Conservation (phyloP, 371 early-diverging fungal genomes). For the Cokeromyces recurvatus region DNA sequence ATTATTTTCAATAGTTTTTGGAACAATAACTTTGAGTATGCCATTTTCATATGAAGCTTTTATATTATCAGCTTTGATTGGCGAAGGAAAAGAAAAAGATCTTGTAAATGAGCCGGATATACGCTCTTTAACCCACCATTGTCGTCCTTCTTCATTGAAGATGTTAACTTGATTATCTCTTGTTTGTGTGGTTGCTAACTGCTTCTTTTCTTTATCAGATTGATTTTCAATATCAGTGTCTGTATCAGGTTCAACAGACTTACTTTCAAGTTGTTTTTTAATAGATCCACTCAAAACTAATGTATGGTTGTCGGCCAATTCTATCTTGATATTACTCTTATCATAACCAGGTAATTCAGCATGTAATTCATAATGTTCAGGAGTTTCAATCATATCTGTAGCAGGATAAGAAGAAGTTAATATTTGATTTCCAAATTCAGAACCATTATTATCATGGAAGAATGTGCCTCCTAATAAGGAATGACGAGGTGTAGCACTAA, state of each 20-base stretch:
- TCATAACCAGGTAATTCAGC: slow-evolving; percentile 37
- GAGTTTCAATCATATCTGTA: slow-evolving; percentile 28
- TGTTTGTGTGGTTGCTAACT: not conserved
- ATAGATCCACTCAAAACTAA: slow-evolving; percentile 25
- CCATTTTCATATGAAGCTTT: slow-evolving; percentile 40
- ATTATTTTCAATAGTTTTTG: slow-evolving; percentile 18
- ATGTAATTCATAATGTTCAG: slow-evolving; percentile 21
- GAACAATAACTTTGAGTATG: slow-evolving; percentile 25
- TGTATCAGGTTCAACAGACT: not conserved
- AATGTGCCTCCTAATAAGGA: too few relatives aligned
- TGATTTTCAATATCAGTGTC: not conserved
- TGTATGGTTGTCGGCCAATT: slow-evolving; percentile 25
- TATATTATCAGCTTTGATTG: slow-evolving; percentile 23
- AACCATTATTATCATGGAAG: too few relatives aligned
- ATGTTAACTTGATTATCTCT: not conserved
- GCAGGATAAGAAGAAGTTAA: slow-evolving; percentile 22
- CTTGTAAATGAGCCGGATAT: slow-evolving; percentile 29
- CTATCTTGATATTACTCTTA: slow-evolving; percentile 33
- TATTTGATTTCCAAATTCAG: too few relatives aligned
- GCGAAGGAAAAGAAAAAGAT: slow-evolving; percentile 28
- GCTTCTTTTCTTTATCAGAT: not conserved
- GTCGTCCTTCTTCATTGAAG: too few relatives aligned
- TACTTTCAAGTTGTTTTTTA: not conserved
- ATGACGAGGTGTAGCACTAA: too few relatives aligned
- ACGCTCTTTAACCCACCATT: slow-evolving; percentile 39